Percentiles rank a stretch among this genome's conserved stretches.
Evolutionary conservation across 2,329 filamentous ascomycete species (phyloP).

Genomic region (Phoma herbarum): DNA sequence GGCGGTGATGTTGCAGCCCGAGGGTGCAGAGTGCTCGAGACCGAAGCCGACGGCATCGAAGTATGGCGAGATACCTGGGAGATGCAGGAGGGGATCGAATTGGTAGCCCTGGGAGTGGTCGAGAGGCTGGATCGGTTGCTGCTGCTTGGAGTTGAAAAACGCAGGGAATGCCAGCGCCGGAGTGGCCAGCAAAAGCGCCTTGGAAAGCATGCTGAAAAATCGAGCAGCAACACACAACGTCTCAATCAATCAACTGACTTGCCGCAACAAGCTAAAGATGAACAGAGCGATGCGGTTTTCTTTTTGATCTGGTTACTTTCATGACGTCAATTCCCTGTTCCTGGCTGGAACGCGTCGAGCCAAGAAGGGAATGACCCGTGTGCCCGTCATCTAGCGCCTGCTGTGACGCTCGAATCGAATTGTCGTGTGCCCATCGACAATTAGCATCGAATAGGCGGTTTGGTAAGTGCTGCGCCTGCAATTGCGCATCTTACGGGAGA

Average conservation of each 20-base stretch:
- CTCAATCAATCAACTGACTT: conserved; percentile 10
- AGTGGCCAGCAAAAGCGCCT: conserved; percentile 30
- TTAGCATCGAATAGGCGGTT: not conserved
- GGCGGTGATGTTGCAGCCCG: conserved; percentile 59
- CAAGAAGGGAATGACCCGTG: conserved; percentile 11
- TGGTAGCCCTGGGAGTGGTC: conserved; percentile 49
- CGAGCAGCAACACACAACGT: not conserved
- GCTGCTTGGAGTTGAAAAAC: conserved; percentile 19
- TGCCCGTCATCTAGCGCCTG: conserved; percentile 1
- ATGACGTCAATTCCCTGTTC: conserved; percentile 21
- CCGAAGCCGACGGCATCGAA: conserved; percentile 59
- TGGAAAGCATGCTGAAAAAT: conserved; percentile 18
- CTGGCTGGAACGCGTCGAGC: conserved; percentile 15
- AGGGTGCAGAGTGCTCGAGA: conserved; percentile 57
- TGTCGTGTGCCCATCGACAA: not conserved
- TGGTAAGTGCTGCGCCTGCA: not conserved
- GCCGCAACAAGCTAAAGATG: conserved; percentile 11
- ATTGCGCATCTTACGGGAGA: not conserved
- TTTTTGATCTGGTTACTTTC: conserved; percentile 1
- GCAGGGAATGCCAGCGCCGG: conserved; percentile 35
- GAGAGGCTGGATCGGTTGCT: conserved; percentile 33
- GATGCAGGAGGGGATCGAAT: conserved; percentile 59
- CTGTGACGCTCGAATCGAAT: not conserved
- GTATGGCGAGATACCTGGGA: conserved; percentile 60
- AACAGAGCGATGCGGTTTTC: conserved; percentile 1